Percentiles rank a stretch among this genome's conserved stretches.
phyloP scores from a whole-genome alignment of 371 early-diverging fungal genomes.

The Circinella minor region DNA sequence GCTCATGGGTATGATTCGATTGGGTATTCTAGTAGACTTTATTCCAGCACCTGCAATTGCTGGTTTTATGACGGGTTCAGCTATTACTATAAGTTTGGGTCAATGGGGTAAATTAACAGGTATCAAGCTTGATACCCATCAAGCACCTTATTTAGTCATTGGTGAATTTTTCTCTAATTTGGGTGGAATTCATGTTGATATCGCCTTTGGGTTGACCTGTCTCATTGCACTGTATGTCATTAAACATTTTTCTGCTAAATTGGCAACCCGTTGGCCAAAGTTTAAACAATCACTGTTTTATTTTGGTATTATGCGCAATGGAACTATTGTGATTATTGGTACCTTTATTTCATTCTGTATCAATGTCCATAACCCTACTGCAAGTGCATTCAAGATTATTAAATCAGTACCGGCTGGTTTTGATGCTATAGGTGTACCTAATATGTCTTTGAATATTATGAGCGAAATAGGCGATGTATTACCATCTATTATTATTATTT shows the following conservation, averaged over 20 bases:
- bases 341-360: conserved; percentile 36
- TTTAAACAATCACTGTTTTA: conserved; percentile 37
- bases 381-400: conserved; percentile 51
- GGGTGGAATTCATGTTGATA: conserved; percentile 38
- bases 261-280: conserved; percentile 24
- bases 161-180: conserved; percentile 41
- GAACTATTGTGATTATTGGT: conserved; percentile 32
- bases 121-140: conserved; percentile 55
- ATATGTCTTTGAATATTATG: conserved; percentile 40
- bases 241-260: conserved; percentile 25
- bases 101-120: conserved; percentile 71
- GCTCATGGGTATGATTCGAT: conserved; percentile 66
- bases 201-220: conserved; percentile 40
- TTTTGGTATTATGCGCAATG: conserved; percentile 43
- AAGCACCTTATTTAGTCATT: conserved; percentile 50
- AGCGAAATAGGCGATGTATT: conserved; percentile 45
- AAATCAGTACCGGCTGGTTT: conserved; percentile 69
- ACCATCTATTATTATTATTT: conserved; percentile 66
- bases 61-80: conserved; percentile 74
- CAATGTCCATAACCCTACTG: conserved; percentile 13
- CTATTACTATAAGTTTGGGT: conserved; percentile 69
- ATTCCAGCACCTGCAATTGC: conserved; percentile 69
- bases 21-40: conserved; percentile 84
- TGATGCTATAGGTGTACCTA: conserved; percentile 54
- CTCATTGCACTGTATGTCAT: conserved; percentile 37